Evolutionary conservation across 2,329 filamentous ascomycete species (phyloP).

Genomic region (Alternaria rosae): DNA sequence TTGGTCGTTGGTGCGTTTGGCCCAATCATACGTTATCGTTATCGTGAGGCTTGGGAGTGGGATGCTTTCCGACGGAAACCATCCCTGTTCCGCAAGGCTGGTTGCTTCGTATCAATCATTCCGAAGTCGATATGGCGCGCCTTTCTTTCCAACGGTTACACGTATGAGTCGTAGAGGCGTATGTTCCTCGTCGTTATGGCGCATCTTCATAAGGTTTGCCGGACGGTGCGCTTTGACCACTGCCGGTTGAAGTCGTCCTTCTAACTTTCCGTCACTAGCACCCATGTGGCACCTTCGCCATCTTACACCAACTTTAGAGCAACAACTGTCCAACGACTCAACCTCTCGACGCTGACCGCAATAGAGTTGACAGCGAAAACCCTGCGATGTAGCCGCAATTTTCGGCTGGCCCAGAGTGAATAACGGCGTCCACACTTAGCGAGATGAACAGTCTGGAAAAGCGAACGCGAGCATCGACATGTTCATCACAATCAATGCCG

Average conservation of each 20-base stretch:
- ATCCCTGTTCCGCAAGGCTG: neutral
- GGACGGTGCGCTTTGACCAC: neutral
- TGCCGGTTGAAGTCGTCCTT: neutral
- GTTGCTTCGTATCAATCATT: neutral
- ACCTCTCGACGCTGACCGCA: neutral
- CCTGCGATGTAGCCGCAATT: too few relatives aligned
- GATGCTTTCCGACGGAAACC: slow-evolving; percentile 6
- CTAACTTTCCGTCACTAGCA: neutral
- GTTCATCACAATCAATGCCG: neutral
- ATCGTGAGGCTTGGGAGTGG: neutral
- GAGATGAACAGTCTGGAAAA: neutral
- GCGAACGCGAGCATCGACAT: neutral
- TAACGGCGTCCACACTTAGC: neutral
- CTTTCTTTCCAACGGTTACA: neutral
- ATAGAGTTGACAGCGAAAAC: neutral
- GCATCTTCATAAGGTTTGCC: neutral
- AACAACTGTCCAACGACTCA: neutral
- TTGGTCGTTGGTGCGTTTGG: neutral
- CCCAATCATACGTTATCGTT: neutral
- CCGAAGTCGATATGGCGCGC: neutral
- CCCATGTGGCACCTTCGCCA: neutral
- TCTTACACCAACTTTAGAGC: neutral
- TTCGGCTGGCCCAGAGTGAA: neutral
- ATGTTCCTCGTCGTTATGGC: neutral
- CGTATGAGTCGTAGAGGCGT: neutral